Evolutionary conservation across 2,329 filamentous ascomycete genomes (phyloP), one percentile per base, ranked within the genome.

Genomic region (Aureobasidium sp.): DNA sequence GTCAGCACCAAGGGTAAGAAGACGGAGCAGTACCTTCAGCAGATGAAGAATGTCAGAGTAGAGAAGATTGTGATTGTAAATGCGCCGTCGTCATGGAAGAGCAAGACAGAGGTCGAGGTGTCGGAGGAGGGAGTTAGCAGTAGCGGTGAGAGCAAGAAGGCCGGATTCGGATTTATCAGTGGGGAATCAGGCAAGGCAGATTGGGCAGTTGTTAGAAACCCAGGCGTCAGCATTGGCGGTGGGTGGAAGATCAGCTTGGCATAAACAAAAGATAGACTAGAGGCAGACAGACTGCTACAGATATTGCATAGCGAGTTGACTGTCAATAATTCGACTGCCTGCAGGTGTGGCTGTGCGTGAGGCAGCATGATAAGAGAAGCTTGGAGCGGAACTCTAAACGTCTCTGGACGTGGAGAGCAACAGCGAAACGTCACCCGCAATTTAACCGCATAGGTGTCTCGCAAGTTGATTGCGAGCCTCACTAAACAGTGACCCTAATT

Each of bases 21-120:
- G 74, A 83, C 85, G 16, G 86, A 87, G 42, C 81, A 82, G 37
- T 97, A 91, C 79, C 76, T 92, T 64, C 89, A 93, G 80, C 80
- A 77, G 6, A 95, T 97, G 88, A 81, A 82, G 34, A 80, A 83
- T 48, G 91, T 97, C 3, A 78, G 82, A 8, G 85, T 97, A 1
- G 91, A 96, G 77, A 91, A 88, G 76, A 82, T 97, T 61, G 80
- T 97, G 50, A 69, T 99, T 53, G 85, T 97, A 25, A 90, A 90
- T 48, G 90, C 90, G 3, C 89, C 91, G 1, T 78, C 81, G 37
- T 75, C 77, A 25, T 96, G 91, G 92, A 82, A 82, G 64, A 77
- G 76, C 53, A 87, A 84, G 77, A 75, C 72, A n/a, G 76, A 83
- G 71, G 82, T 84, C 3, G 81, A 84, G n/a, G 79, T 87, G 63